Conservation (phyloP, 805 yeast species). For the Lipomyces sp. region DNA sequence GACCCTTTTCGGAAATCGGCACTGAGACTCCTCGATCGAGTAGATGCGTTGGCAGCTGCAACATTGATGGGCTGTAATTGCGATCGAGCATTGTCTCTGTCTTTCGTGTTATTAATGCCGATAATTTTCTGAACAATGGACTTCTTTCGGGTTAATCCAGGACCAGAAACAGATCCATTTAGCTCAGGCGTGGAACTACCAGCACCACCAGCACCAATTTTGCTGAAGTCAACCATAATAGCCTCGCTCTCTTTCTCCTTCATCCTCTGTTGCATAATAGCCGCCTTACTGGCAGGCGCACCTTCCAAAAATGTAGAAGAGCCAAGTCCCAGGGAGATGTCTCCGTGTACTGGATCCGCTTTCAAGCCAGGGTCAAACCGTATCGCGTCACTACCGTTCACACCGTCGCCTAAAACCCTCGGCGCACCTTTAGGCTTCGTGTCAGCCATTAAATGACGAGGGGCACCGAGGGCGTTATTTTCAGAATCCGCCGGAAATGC, state of each 20-base stretch:
- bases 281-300: slow-evolving; percentile 74
- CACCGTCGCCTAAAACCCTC: slow-evolving; percentile 42
- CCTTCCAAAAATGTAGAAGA: slow-evolving; percentile 93
- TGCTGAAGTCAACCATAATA: slow-evolving; percentile 24
- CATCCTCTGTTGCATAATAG: slow-evolving; percentile 34
- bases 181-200: slow-evolving; percentile 36
- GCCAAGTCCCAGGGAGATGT: slow-evolving; percentile 85
- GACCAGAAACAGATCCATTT: slow-evolving; percentile 36
- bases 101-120: slow-evolving; percentile 41
- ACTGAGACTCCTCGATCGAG: background rate
- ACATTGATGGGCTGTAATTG: slow-evolving; percentile 17
- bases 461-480: slow-evolving; percentile 76
- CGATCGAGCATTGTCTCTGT: slow-evolving; percentile 22
- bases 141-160: slow-evolving; percentile 76
- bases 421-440: slow-evolving; percentile 14
- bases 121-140: slow-evolving; percentile 73
- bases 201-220: slow-evolving; percentile 33
- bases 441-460: slow-evolving; percentile 21
- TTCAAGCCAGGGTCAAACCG: slow-evolving; percentile 69
- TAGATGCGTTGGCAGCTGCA: background rate
- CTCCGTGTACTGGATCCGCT: slow-evolving; percentile 81
- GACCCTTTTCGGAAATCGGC: slow-evolving; percentile 3
- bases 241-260: slow-evolving; percentile 14
- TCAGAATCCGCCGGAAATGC: slow-evolving; percentile 98
- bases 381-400: slow-evolving; percentile 2